A percentile compares a stretch with the other conserved stretches of the same genome.
Conservation (phyloP, 1,139 yeast genomes). For the Zygosaccharomyces sapae region DNA sequence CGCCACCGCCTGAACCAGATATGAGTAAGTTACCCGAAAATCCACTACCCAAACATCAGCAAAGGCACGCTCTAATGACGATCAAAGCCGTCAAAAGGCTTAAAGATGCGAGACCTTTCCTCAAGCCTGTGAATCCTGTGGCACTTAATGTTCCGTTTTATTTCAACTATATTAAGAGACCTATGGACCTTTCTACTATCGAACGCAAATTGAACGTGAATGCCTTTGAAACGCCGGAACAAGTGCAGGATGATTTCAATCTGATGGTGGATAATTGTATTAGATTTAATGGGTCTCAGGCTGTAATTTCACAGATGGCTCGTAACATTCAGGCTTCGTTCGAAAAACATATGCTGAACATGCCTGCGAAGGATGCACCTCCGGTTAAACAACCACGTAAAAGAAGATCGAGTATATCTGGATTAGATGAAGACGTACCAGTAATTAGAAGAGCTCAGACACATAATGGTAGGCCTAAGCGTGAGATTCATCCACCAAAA, state of each 20-base stretch:
- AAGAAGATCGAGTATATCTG: slow-evolving; percentile 21
- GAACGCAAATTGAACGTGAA: slow-evolving; percentile 68
- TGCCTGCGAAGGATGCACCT: slow-evolving; percentile 76
- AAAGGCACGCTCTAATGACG: slow-evolving; percentile 54
- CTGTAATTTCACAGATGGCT: slow-evolving; percentile 88
- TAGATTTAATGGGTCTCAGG: slow-evolving; percentile 77
- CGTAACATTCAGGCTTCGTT: slow-evolving; percentile 84
- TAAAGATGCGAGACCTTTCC: slow-evolving; percentile 88
- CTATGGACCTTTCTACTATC: slow-evolving; percentile 92
- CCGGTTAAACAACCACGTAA: slow-evolving; percentile 19
- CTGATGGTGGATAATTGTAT: slow-evolving; percentile 80
- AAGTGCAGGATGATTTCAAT: slow-evolving; percentile 75
- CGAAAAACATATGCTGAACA: slow-evolving; percentile 86
- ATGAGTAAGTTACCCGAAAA: slow-evolving; percentile 58
- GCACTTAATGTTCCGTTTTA: slow-evolving; percentile 89
- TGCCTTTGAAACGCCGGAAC: slow-evolving; percentile 67
- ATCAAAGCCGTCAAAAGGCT: slow-evolving; percentile 80
- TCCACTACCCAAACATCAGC: slow-evolving; percentile 87
- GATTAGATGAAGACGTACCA: slow-evolving; percentile 29
- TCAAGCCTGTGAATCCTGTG: slow-evolving; percentile 84
- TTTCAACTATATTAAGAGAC: slow-evolving; percentile 74
- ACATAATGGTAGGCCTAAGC: slow-evolving; percentile 71
- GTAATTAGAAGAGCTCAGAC: slow-evolving; percentile 60
- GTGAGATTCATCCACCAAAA: slow-evolving; percentile 95
- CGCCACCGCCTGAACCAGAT: slow-evolving; percentile 68